Conservation (phyloP, 805 yeast species). For the Scheffersomyces coipomensis region DNA sequence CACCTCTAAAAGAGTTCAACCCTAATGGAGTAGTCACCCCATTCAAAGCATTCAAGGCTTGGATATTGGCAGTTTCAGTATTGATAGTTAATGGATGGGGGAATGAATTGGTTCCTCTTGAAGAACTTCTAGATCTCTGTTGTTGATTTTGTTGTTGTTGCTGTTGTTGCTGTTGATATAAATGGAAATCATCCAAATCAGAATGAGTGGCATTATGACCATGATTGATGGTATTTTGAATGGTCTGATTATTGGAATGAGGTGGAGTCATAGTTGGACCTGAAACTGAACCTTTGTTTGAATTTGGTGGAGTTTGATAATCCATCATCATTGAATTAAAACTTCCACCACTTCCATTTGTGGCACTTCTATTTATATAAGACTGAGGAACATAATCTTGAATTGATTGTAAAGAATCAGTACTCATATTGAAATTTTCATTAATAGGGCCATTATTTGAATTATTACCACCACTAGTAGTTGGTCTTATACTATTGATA, state of each 20-base stretch:
- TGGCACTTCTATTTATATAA: slow-evolving; percentile 31
- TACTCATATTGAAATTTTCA: slow-evolving; percentile 12
- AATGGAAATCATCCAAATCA: slow-evolving; percentile 33
- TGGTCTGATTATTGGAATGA: slow-evolving; percentile 2
- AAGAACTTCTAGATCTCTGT: slow-evolving; percentile 19
- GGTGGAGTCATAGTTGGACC: slow-evolving; percentile 8
- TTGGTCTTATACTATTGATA: slow-evolving; percentile 30
- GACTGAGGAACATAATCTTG: slow-evolving; percentile 45
- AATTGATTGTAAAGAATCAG: slow-evolving; percentile 44
- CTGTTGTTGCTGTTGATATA: slow-evolving; percentile 13
- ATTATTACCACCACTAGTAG: slow-evolving; percentile 2
- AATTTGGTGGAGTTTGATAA: slow-evolving; percentile 39
- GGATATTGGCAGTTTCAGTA: slow-evolving; percentile 31
- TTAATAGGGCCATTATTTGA: slow-evolving; percentile 4
- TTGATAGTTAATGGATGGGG: slow-evolving; percentile 38
- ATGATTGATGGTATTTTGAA: not conserved
- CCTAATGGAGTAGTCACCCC: slow-evolving; percentile 10
- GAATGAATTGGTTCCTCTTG: slow-evolving; percentile 21
- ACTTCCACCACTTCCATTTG: slow-evolving; percentile 4
- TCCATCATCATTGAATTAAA: slow-evolving; percentile 39
- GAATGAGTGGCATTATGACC: slow-evolving; percentile 1
- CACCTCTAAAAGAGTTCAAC: not conserved
- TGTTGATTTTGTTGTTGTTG: slow-evolving; percentile 3
- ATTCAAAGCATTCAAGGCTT: slow-evolving; percentile 20
- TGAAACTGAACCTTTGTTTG: slow-evolving; percentile 29